A percentile compares a stretch with the other conserved stretches of the same genome.
phyloP scores from a whole-genome alignment of 345 rosid species.

The Lepidium aucheri region DNA sequence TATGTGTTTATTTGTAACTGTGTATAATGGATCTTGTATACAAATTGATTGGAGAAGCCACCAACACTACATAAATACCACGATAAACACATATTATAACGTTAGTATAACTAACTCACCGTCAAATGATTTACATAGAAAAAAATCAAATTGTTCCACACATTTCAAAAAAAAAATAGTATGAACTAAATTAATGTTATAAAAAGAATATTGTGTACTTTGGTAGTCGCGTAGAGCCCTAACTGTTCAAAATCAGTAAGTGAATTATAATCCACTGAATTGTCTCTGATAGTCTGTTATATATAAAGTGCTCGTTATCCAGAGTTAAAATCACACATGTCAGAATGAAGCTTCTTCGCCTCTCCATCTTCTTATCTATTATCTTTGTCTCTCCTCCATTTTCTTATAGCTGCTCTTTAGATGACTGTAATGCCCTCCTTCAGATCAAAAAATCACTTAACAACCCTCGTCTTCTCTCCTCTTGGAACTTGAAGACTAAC shows the following conservation, averaged over 20 bases:
- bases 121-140: background rate
- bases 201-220: background rate
- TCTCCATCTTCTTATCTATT: conserved; percentile 13
- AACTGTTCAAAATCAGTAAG: background rate
- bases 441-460: conserved; percentile 43
- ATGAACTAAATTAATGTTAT: background rate
- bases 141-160: background rate
- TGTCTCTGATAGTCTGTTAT: background rate
- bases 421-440: conserved; percentile 53
- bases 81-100: background rate
- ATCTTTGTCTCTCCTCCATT: conserved; percentile 23
- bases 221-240: background rate
- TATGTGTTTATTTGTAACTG: background rate
- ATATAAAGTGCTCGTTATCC: background rate
- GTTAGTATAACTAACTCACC: background rate
- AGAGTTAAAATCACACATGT: background rate
- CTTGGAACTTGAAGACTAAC: conserved; percentile 53
- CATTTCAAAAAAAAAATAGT: background rate
- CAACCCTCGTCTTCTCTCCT: conserved; percentile 49
- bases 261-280: conserved; percentile 2
- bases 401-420: conserved; percentile 32
- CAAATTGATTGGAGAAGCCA: background rate
- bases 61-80: background rate
- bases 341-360: conserved; percentile 13
- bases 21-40: background rate